Percentiles rank a stretch among this genome's conserved stretches.
Evolutionary conservation across 164 flowering plant species (phyloP).

Genomic region (Santalum album): DNA sequence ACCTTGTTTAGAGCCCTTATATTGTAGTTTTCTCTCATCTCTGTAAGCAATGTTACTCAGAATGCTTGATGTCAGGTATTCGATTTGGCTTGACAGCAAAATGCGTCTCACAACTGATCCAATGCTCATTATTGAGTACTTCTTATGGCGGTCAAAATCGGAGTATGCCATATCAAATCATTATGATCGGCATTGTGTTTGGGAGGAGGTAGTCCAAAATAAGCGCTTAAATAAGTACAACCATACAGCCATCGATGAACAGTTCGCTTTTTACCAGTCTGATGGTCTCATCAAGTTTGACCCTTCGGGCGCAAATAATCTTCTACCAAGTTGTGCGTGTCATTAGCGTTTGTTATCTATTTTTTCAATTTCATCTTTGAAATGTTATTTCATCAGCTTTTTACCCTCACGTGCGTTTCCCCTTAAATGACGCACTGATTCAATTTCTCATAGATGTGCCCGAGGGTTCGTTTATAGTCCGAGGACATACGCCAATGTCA

Average conservation of each 20-base stretch:
- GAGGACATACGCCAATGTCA: constrained; percentile 98
- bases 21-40: constrained; percentile 54
- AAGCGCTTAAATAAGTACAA: constrained; percentile 90
- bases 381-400: background rate
- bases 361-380: background rate
- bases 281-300: constrained; percentile 87
- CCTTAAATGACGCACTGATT: background rate
- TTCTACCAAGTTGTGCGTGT: constrained; percentile 72
- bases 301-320: constrained; percentile 62
- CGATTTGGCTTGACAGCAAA: constrained; percentile 98
- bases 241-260: constrained; percentile 81
- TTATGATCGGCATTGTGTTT: constrained; percentile 89
- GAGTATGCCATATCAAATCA: constrained; percentile 95
- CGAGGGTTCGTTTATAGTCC: constrained; percentile 90
- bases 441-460: constrained; percentile 81
- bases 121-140: constrained; percentile 72
- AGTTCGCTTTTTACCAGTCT: constrained; percentile 75
- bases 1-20: background rate
- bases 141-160: constrained; percentile 77
- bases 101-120: constrained; percentile 89
- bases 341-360: constrained; percentile 10
- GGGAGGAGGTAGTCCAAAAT: constrained; percentile 94
- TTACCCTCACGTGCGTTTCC: background rate
- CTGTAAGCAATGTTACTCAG: too few relatives aligned
- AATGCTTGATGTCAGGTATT: too few relatives aligned